These are phyloP conservation scores for Cenchrus purpureus DNA, from an alignment of 176 grass and related monocot species.

Conservation along the genomic window DNA sequence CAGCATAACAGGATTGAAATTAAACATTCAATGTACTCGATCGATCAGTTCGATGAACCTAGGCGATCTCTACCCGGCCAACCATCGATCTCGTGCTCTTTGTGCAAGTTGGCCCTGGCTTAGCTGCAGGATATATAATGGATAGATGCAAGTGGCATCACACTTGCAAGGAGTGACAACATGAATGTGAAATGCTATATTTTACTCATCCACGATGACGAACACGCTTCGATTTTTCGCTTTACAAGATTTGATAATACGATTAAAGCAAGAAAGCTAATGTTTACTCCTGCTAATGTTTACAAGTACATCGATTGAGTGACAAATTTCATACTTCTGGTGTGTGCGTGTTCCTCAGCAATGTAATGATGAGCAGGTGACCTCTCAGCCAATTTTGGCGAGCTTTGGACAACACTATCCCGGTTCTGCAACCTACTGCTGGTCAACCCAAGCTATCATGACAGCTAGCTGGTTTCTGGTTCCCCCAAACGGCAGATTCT, in stretches of 20 bases:
- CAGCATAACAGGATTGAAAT: conserved; percentile 2
- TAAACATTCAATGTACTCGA: background rate
- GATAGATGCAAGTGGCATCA: conserved; percentile 6
- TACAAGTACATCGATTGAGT: background rate
- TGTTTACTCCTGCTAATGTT: background rate
- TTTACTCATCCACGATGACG: too few species aligned
- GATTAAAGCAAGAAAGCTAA: background rate
- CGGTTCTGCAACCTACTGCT: background rate
- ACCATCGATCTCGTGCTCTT: conserved; percentile 9
- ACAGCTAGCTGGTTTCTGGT: background rate
- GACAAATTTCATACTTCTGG: background rate
- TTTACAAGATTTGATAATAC: background rate
- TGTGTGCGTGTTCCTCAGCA: background rate
- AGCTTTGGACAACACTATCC: background rate
- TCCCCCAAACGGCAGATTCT: background rate
- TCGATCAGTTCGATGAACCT: conserved; percentile 44
- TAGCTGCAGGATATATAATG: background rate
- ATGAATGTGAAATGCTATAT: background rate
- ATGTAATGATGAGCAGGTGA: too few species aligned
- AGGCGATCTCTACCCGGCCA: background rate
- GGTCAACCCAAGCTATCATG: background rate
- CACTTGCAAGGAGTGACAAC: background rate
- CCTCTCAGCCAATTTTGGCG: background rate
- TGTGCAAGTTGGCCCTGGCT: conserved; percentile 28
- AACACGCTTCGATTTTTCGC: background rate